Evolutionary conservation across 192 early-diverging fungal genomes (phyloP), one percentile per base, ranked within the genome.

Genomic region (Entrophospora sp.): DNA sequence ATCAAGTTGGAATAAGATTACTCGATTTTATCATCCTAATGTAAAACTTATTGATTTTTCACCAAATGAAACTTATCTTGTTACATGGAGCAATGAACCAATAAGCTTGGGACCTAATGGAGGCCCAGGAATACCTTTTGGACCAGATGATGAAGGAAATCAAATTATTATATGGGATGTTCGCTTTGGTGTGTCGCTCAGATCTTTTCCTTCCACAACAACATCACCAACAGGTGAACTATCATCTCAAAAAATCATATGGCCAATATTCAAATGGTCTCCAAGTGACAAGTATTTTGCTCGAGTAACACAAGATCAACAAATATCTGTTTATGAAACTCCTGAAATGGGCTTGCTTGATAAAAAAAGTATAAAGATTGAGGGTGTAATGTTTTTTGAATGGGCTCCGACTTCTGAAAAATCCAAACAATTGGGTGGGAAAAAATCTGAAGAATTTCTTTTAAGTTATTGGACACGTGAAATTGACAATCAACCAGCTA

Each of bases 261-360:
- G 94, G 93, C 93, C 95, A 31, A 79, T 95, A 57, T 97, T 99
- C 84, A 95, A 94, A 79, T 99, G 95, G 94, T 92, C 94, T 49
- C 83, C 85, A 37, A 88, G 88, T 76, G 94, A 94, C 62, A 89
- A 89, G 71, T 97, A 97, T 85, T 85, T 99, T 80, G 95, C 94
- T 30, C 84, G 93, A 43, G 81, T 92, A 69, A 80, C 83, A 4
- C 87, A 85, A 40, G 89, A 83, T 12, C 71, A 80, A 36, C 77
- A 85, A 67, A 83, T 99, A 34, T 82, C 85, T 20, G 85, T 99
- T 34, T 97, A 99, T 71, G 91, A 97, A 79, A 86, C 92, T n/a
- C 89, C 93, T 43, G 76, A 81, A 30, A 97, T 97, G 97, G 88
- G 85, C 53, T 77, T 97, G 46, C 71, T 97, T 61, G 93, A 90